These are phyloP conservation scores for Cystobasidium pallidum DNA, from an alignment of 1,284 basidiomycete genomes.

Conservation along the genomic window DNA sequence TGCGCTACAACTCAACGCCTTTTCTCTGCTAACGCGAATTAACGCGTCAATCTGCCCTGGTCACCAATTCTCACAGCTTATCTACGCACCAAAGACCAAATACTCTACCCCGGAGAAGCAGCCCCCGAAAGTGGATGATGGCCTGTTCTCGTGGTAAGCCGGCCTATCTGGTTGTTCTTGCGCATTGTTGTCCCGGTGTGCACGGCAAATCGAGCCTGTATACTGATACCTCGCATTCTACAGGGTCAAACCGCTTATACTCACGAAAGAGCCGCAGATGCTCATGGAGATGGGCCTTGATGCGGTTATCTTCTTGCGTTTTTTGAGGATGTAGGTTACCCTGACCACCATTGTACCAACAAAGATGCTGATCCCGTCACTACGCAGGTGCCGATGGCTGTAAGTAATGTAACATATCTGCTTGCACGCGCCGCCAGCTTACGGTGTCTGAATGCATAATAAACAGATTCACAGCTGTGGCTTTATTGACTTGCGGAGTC, in stretches of 20 bases:
- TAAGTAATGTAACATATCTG: not conserved
- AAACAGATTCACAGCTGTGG: slow-evolving; percentile 66
- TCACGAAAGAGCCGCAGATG: slow-evolving; percentile 82
- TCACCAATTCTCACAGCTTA: slow-evolving; percentile 54
- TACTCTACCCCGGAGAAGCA: slow-evolving; percentile 80
- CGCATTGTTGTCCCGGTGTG: too few species aligned
- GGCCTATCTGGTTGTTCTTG: slow-evolving; percentile 1
- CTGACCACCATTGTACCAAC: not conserved
- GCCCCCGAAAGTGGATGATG: slow-evolving; percentile 77
- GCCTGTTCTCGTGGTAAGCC: slow-evolving; percentile 67
- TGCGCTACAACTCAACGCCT: slow-evolving; percentile 55
- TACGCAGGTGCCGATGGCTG: slow-evolving; percentile 22
- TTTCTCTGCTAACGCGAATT: not conserved
- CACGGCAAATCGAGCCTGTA: not conserved
- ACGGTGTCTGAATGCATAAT: not conserved
- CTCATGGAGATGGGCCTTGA: slow-evolving; percentile 89
- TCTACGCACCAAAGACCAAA: slow-evolving; percentile 84
- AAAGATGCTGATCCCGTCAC: not conserved
- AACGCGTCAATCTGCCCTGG: too few species aligned
- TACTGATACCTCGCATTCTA: not conserved
- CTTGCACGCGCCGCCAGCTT: not conserved
- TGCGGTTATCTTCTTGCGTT: slow-evolving; percentile 88
- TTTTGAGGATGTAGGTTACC: slow-evolving; percentile 70
- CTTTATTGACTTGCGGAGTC: slow-evolving; percentile 69
- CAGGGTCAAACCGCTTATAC: slow-evolving; percentile 81